A percentile compares a stretch with the other conserved stretches of the same genome.
phyloP scores from a whole-genome alignment of 768 basidiomycete genomes.

The Tylopilus cervinicoccineus region DNA sequence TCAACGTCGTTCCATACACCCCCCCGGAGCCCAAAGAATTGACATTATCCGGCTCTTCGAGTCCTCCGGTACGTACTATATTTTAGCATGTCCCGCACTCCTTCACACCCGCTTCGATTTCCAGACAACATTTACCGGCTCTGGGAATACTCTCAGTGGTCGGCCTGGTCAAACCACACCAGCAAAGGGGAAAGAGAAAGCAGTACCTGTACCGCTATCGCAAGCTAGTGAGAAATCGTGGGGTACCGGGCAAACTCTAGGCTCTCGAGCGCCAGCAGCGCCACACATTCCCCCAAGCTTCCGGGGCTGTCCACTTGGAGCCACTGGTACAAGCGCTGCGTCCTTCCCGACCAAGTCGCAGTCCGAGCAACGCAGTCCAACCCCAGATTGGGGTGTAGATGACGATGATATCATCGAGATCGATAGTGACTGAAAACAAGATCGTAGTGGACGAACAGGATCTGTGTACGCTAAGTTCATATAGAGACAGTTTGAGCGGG shows the following conservation, averaged over 20 bases:
- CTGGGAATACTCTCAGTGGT: constrained; percentile 66
- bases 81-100: background rate
- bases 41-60: constrained; percentile 26
- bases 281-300: constrained; percentile 32
- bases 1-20: constrained; percentile 68
- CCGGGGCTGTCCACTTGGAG: constrained; percentile 41
- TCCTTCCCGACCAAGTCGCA: constrained; percentile 42
- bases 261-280: constrained; percentile 25
- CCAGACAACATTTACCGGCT: constrained; percentile 54
- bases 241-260: constrained; percentile 49
- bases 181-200: constrained; percentile 54
- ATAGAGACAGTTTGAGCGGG: background rate
- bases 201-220: constrained; percentile 32
- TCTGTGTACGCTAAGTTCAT: constrained; percentile 8
- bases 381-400: constrained; percentile 83
- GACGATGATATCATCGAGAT: constrained; percentile 82
- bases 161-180: constrained; percentile 35
- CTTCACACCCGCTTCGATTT: background rate
- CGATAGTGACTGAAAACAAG: constrained; percentile 73
- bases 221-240: constrained; percentile 35
- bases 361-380: constrained; percentile 49
- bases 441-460: background rate
- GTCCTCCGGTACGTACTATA: constrained; percentile 26
- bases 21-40: constrained; percentile 40
- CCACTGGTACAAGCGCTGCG: constrained; percentile 47